Percentiles rank a stretch among this genome's conserved stretches.
phyloP scores from a whole-genome alignment of 768 basidiomycete genomes.

The Suillus luteus region DNA sequence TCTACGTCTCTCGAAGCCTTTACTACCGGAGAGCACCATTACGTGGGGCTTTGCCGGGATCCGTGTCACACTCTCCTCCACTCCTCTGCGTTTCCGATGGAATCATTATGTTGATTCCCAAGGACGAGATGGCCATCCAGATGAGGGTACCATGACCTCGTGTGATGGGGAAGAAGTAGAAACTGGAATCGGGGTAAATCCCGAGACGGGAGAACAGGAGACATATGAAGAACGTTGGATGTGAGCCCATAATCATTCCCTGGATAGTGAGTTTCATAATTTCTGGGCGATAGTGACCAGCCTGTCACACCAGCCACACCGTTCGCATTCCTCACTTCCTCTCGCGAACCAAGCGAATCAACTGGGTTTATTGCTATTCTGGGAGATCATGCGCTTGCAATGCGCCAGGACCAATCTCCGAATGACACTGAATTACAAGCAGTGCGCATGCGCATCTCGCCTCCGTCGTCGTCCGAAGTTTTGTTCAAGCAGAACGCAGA shows the following conservation, averaged over 20 bases:
- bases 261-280: background rate
- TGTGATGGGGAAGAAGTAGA: slow-evolving; percentile 20
- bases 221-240: slow-evolving; percentile 25
- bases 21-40: slow-evolving; percentile 3
- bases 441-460: slow-evolving; percentile 3
- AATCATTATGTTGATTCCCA: slow-evolving; percentile 21
- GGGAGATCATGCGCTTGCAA: slow-evolving; percentile 21
- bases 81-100: slow-evolving; percentile 20
- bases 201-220: slow-evolving; percentile 17
- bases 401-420: slow-evolving; percentile 10
- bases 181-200: slow-evolving; percentile 17
- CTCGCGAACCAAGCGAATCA: slow-evolving; percentile 14
- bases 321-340: slow-evolving; percentile 23
- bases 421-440: background rate
- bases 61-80: slow-evolving; percentile 14
- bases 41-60: slow-evolving; percentile 21
- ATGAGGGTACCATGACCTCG: slow-evolving; percentile 18
- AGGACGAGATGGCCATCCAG: slow-evolving; percentile 13
- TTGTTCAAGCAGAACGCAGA: slow-evolving; percentile 4
- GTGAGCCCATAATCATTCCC: slow-evolving; percentile 14
- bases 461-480: background rate
- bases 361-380: slow-evolving; percentile 22
- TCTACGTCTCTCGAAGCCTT: slow-evolving; percentile 18
- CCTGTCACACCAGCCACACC: slow-evolving; percentile 9
- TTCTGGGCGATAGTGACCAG: slow-evolving; percentile 13